Evolutionary conservation across 1,284 basidiomycete species (phyloP).

Genomic region (Ustilago curta): DNA sequence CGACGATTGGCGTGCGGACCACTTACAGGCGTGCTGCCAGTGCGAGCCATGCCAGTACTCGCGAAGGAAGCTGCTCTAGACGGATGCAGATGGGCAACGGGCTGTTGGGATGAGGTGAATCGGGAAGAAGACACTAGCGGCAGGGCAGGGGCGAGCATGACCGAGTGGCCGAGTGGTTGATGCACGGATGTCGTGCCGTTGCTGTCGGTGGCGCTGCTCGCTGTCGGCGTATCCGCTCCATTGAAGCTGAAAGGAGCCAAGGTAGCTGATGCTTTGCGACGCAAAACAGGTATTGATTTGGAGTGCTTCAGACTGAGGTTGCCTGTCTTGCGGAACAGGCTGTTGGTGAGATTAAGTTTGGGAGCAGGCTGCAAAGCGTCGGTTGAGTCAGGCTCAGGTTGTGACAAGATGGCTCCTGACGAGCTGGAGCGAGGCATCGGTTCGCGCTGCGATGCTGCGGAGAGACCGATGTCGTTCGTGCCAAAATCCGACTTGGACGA

Average conservation of each 20-base stretch:
- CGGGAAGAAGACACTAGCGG: slow-evolving; percentile 17
- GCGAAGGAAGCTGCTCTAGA: slow-evolving; percentile 1
- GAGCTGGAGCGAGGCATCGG: slow-evolving; percentile 51
- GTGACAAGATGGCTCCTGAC: slow-evolving; percentile 32
- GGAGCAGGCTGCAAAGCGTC: slow-evolving; percentile 3
- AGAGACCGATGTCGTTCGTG: not conserved
- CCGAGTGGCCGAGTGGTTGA: not conserved
- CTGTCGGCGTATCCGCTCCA: slow-evolving; percentile 4
- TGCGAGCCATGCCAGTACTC: slow-evolving; percentile 29
- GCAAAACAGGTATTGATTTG: slow-evolving; percentile 51
- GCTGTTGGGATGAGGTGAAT: slow-evolving; percentile 1
- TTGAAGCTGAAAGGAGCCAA: slow-evolving; percentile 9
- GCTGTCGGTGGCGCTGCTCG: not conserved
- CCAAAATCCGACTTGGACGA: not conserved
- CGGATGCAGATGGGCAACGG: slow-evolving; percentile 3
- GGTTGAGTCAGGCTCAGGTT: slow-evolving; percentile 7
- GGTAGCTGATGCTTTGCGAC: slow-evolving; percentile 39
- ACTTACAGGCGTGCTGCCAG: slow-evolving; percentile 42
- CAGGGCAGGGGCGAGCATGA: slow-evolving; percentile 2
- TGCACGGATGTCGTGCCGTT: not conserved
- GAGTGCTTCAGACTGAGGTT: slow-evolving; percentile 50
- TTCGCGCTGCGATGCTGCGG: slow-evolving; percentile 8
- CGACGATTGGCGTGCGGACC: slow-evolving; percentile 37
- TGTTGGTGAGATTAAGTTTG: slow-evolving; percentile 15
- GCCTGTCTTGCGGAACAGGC: slow-evolving; percentile 45